Evolutionary conservation across 2,329 filamentous ascomycete species (phyloP).

Genomic region (Fusarium succisae): DNA sequence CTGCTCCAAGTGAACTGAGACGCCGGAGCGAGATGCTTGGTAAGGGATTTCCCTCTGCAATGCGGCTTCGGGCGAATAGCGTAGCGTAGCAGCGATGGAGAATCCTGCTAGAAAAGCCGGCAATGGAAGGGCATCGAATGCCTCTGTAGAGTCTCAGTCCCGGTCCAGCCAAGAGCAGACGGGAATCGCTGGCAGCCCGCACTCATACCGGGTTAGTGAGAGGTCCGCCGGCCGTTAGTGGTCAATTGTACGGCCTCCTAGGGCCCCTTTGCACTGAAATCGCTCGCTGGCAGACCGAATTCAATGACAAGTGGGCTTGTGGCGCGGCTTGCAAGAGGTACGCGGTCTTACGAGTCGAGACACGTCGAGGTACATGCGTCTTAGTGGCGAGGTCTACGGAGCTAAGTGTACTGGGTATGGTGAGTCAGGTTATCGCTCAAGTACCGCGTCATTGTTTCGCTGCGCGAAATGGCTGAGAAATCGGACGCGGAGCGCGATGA

Average conservation of each 20-base stretch:
- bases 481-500: slow-evolving; percentile 16
- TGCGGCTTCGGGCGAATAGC: slow-evolving; percentile 29
- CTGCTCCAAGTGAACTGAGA: slow-evolving; percentile 32
- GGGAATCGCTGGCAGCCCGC: slow-evolving; percentile 20
- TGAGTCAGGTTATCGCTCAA: slow-evolving; percentile 33
- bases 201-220: slow-evolving; percentile 34
- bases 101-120: slow-evolving; percentile 23
- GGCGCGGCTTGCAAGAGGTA: slow-evolving; percentile 36
- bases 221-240: slow-evolving; percentile 24
- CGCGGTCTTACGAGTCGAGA: slow-evolving; percentile 35
- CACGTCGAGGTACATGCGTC: slow-evolving; percentile 25
- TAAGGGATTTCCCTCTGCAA: slow-evolving; percentile 23
- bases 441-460: slow-evolving; percentile 24
- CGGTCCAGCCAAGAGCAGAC: slow-evolving; percentile 17
- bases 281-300: slow-evolving; percentile 16
- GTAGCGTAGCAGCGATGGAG: slow-evolving; percentile 27
- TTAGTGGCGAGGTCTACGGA: slow-evolving; percentile 8
- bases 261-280: slow-evolving; percentile 29
- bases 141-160: neutral
- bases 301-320: slow-evolving; percentile 28
- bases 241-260: slow-evolving; percentile 21
- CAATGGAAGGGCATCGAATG: slow-evolving; percentile 42
- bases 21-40: slow-evolving; percentile 36
- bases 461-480: slow-evolving; percentile 21
- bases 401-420: slow-evolving; percentile 20